phyloP scores from a whole-genome alignment of 176 grass and related monocot genomes.

The Triticum turgidum region DNA sequence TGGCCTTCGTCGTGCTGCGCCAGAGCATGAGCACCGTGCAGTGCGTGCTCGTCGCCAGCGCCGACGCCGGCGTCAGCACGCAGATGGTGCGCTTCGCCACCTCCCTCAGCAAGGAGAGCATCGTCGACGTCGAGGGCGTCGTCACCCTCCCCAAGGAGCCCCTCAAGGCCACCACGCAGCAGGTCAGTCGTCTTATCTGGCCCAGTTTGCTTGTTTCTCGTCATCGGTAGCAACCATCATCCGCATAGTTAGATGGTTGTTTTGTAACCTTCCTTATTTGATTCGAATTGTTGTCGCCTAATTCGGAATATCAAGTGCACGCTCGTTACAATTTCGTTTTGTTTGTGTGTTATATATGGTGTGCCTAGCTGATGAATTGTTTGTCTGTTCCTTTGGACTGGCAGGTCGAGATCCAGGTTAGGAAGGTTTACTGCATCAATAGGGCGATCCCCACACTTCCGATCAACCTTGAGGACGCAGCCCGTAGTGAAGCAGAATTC shows the following conservation, averaged over 20 bases:
- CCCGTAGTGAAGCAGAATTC: slow-evolving; percentile 75
- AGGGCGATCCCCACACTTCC: slow-evolving; percentile 68
- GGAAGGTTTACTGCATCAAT: slow-evolving; percentile 86
- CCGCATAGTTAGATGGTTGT: background rate
- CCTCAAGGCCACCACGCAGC: slow-evolving; percentile 89
- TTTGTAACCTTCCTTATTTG: background rate
- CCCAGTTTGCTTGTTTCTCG: background rate
- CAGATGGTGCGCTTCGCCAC: slow-evolving; percentile 90
- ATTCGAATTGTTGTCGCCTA: background rate
- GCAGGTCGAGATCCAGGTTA: slow-evolving; percentile 86
- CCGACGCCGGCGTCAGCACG: slow-evolving; percentile 63
- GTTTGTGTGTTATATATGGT: too few relatives aligned
- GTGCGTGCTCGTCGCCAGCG: slow-evolving; percentile 71
- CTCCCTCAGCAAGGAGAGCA: slow-evolving; percentile 81
- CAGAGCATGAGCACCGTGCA: slow-evolving; percentile 80
- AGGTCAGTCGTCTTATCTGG: slow-evolving; percentile 29
- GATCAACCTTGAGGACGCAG: slow-evolving; percentile 83
- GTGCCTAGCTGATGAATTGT: background rate
- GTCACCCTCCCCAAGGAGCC: slow-evolving; percentile 77
- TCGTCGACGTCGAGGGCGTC: slow-evolving; percentile 79
- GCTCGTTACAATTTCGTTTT: background rate
- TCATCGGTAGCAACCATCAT: background rate
- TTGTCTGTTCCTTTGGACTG: background rate
- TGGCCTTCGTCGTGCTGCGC: slow-evolving; percentile 85
- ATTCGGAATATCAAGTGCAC: background rate